Conservation (phyloP, 345 rosid genomes). For the Lagerstroemia speciosa region DNA sequence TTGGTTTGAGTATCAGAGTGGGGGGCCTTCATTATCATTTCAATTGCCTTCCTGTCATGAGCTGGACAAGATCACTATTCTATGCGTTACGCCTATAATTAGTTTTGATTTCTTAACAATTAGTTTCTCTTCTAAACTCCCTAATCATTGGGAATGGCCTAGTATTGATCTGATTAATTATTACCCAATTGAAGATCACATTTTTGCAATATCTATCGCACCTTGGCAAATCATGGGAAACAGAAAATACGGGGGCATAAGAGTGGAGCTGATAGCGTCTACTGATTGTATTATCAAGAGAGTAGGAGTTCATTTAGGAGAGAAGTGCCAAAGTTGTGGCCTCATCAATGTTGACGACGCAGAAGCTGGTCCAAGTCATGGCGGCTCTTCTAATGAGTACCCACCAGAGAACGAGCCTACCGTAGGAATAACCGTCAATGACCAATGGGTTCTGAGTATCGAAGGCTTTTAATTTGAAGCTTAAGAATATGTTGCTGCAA, state of each 20-base stretch:
- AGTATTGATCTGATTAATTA: too few species aligned
- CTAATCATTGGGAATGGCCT: too few species aligned
- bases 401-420: neutral
- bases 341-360: neutral
- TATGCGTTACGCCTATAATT: neutral
- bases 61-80: too few species aligned
- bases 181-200: neutral
- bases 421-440: too few species aligned
- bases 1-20: neutral
- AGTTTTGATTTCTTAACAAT: neutral
- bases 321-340: neutral
- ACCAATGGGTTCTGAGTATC: too few species aligned
- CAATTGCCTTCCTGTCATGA: neutral
- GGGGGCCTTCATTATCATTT: neutral
- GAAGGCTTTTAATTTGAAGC: too few species aligned
- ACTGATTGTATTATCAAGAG: neutral
- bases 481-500: too few species aligned
- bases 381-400: too few species aligned
- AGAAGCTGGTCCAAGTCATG: neutral
- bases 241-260: neutral
- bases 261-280: neutral
- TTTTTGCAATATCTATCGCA: neutral
- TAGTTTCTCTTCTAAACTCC: too few species aligned
- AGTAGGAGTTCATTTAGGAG: neutral
- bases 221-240: neutral